Conservation (phyloP, 164 flowering plant species). For the Vitis rotundifolia region DNA sequence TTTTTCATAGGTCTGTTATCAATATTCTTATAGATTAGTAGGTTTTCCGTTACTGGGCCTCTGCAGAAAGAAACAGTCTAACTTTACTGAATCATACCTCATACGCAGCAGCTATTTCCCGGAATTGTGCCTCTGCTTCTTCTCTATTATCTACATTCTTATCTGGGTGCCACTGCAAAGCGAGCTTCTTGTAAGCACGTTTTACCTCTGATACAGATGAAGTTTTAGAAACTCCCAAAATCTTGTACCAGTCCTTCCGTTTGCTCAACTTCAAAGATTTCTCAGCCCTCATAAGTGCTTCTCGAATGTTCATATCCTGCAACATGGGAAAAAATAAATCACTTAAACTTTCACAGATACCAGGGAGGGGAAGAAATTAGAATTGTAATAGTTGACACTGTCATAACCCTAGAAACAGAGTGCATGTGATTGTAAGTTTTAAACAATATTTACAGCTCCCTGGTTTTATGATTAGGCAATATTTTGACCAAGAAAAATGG, state of each 20-base stretch:
- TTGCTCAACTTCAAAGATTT: slow-evolving; percentile 90
- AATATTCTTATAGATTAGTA: too few relatives aligned
- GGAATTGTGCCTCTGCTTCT: slow-evolving; percentile 86
- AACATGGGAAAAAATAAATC: background rate
- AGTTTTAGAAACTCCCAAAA: slow-evolving; percentile 82
- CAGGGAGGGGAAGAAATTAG: too few relatives aligned
- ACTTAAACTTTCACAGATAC: too few relatives aligned
- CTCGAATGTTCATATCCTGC: slow-evolving; percentile 89
- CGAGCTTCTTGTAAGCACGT: slow-evolving; percentile 95
- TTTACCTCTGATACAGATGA: slow-evolving; percentile 80
- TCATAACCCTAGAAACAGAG: too few relatives aligned
- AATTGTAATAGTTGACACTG: too few relatives aligned
- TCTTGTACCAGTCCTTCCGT: slow-evolving; percentile 98
- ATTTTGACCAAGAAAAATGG: too few relatives aligned
- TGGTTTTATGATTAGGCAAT: too few relatives aligned
- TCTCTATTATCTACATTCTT: slow-evolving; percentile 95
- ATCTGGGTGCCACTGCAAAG: slow-evolving; percentile 99
- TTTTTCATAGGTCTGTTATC: too few relatives aligned
- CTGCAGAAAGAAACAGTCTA: background rate
- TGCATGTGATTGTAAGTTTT: too few relatives aligned
- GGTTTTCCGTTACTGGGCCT: too few relatives aligned
- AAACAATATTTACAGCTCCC: too few relatives aligned
- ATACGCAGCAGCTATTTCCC: slow-evolving; percentile 97
- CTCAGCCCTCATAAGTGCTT: slow-evolving; percentile 81
- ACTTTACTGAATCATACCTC: slow-evolving; percentile 51